Evolutionary conservation across 2,329 filamentous ascomycete genomes (phyloP).

Genomic region (Aureobasidium mangrovei): DNA sequence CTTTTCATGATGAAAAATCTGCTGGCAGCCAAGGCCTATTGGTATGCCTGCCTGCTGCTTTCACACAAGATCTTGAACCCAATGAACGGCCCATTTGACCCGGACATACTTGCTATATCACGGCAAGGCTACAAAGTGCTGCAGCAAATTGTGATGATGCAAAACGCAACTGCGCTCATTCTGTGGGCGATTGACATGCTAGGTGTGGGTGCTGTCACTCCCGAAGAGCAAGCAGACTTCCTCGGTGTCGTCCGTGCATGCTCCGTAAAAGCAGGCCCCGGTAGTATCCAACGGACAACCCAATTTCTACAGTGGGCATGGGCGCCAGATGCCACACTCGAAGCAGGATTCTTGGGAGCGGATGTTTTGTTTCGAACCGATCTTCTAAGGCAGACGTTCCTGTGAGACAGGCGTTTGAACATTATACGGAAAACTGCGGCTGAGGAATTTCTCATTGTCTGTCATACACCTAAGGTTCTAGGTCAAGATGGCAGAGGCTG

Average conservation of each 20-base stretch:
- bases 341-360: conserved; percentile 4
- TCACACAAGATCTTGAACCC: conserved; percentile 5
- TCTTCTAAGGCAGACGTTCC: not conserved
- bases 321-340: not conserved
- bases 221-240: not conserved
- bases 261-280: not conserved
- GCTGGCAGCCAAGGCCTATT: not conserved
- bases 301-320: not conserved
- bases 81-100: not conserved
- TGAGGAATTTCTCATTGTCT: no score
- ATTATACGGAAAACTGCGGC: no score
- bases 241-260: not conserved
- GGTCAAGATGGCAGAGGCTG: not conserved
- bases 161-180: not conserved
- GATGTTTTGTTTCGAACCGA: conserved; percentile 5
- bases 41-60: not conserved
- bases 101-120: not conserved
- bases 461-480: not conserved
- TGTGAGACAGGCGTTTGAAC: not conserved
- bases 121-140: conserved; percentile 2
- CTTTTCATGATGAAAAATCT: conserved; percentile 9
- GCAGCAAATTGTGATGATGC: not conserved
- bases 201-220: not conserved
- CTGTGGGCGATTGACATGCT: conserved; percentile 3
- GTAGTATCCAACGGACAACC: not conserved